These are phyloP conservation scores for Ceratobasidium sp. DNA, from an alignment of 1,284 basidiomycete genomes.

Conservation along the genomic window DNA sequence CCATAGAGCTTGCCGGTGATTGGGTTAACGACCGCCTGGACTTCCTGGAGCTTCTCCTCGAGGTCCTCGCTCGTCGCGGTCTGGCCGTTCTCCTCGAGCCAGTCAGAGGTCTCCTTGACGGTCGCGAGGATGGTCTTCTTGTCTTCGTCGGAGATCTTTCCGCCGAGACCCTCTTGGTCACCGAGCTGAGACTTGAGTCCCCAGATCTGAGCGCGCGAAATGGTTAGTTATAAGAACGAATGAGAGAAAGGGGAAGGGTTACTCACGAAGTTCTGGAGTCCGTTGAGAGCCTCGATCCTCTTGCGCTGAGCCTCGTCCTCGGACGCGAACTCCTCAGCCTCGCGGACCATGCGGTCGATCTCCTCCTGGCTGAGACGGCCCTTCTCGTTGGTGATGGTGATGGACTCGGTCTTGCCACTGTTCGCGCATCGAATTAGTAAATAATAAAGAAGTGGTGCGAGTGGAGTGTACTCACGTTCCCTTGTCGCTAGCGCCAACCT, in stretches of 20 bases:
- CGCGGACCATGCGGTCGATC: constrained; percentile 90
- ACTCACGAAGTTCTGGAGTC: constrained; percentile 73
- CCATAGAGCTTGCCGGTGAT: constrained; percentile 85
- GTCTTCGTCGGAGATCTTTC: constrained; percentile 86
- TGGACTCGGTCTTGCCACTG: constrained; percentile 87
- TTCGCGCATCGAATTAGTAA: background rate
- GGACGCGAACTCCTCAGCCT: constrained; percentile 90
- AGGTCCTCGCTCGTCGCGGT: constrained; percentile 85
- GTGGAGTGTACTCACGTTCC: constrained; percentile 83
- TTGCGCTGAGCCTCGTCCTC: constrained; percentile 89
- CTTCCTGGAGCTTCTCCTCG: constrained; percentile 87
- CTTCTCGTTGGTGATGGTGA: constrained; percentile 89
- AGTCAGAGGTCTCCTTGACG: constrained; percentile 90
- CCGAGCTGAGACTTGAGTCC: constrained; percentile 86
- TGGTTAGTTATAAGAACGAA: background rate
- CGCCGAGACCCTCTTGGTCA: constrained; percentile 90
- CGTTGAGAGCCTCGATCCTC: constrained; percentile 87
- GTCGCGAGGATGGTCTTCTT: constrained; percentile 86
- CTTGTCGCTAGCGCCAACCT: constrained; percentile 89
- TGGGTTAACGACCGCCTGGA: constrained; percentile 76
- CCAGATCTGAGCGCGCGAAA: constrained; percentile 57
- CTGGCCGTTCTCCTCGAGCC: constrained; percentile 87
- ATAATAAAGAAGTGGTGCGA: background rate
- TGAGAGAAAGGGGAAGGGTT: background rate
- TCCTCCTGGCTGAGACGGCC: constrained; percentile 87